Evolutionary conservation across 2,329 filamentous ascomycete species (phyloP), one percentile per base, ranked within the genome.

Genomic region (Dryadomyces quercus-mongolicae): DNA sequence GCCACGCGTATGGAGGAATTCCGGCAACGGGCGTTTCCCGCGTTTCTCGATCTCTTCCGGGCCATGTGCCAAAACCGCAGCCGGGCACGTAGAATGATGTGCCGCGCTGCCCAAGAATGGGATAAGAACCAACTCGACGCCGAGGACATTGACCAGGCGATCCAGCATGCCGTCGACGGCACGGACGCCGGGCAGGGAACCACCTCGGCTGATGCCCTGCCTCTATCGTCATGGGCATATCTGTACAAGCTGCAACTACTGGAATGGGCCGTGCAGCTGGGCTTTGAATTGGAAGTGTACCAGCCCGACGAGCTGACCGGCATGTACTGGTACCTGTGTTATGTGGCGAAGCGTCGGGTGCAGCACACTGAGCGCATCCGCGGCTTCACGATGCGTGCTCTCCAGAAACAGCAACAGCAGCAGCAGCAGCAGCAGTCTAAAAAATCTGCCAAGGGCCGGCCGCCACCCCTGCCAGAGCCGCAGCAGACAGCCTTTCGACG

Each of bases 241-340:
- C 79, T 91, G 56, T 88, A 95, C 68, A 97, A 96, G 67, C 76
- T 96, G n/a, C 81, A 80, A 34, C 81, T 92, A 63, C 88, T 96
- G 77, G 85, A 92, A 65, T 86, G 84, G 74, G 85, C 94, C 48
- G 77, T 96, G 16, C 87, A 96, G 64, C 81, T 96, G 36, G 93
- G 94, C 13, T 97, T 98, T 66, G 93, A 98, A 68, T 82, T 96
- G 13, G 85, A 92, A 46, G 80, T 95, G 10, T 97, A 97, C 67
- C 83, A 92, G 53, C 77, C 82, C 0, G 86, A 95, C 66, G 93
- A 98, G 67, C 75, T 93, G 10, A 79, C 83, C 0, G 83, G 82
- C 22, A 95, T 96, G 86, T 97, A 97, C 67, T 93, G 86, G 82
- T 90, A 95, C 66, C 71, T 95, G 58, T 80, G 87, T 60, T 80